phyloP scores from a whole-genome alignment of 202 grass and related monocot genomes.

The Zoysia matrella region DNA sequence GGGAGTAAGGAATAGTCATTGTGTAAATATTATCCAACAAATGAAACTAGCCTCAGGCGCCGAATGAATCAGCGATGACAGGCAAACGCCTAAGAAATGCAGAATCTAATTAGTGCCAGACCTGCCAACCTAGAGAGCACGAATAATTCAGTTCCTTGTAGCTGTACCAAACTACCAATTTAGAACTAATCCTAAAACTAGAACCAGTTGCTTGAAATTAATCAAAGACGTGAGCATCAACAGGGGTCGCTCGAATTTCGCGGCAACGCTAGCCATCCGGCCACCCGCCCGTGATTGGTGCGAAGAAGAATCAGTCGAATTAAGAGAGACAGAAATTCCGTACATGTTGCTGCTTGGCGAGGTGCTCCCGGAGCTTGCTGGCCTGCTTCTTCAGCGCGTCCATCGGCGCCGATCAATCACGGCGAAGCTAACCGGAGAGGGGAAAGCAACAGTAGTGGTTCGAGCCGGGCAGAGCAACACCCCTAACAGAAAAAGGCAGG shows the following conservation, averaged over 20 bases:
- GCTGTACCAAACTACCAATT: conserved; percentile 11
- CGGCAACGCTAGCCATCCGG: not conserved
- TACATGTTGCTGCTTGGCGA: conserved; percentile 94
- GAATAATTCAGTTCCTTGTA: conserved; percentile 35
- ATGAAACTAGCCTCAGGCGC: conserved; percentile 19
- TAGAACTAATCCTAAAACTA: conserved; percentile 4
- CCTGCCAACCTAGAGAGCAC: not conserved
- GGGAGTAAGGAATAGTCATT: not conserved
- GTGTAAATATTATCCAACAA: not conserved
- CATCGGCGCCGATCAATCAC: conserved; percentile 50
- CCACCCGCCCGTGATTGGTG: not conserved
- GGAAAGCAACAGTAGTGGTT: conserved; percentile 11
- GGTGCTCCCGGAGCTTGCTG: conserved; percentile 84
- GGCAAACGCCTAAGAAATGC: conserved; percentile 22
- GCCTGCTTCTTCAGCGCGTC: conserved; percentile 93
- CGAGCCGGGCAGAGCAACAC: not conserved
- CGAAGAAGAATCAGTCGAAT: conserved; percentile 18
- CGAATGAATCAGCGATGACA: conserved; percentile 1
- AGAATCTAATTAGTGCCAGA: not conserved
- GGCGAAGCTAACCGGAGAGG: conserved; percentile 20
- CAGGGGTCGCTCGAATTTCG: conserved; percentile 12
- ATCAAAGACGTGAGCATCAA: not conserved
- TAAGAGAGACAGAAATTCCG: conserved; percentile 6
- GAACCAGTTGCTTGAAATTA: not conserved
- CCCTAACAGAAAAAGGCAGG: not conserved